Conservation (phyloP, 192 early-diverging fungal species). For the Coemansia furcata region DNA sequence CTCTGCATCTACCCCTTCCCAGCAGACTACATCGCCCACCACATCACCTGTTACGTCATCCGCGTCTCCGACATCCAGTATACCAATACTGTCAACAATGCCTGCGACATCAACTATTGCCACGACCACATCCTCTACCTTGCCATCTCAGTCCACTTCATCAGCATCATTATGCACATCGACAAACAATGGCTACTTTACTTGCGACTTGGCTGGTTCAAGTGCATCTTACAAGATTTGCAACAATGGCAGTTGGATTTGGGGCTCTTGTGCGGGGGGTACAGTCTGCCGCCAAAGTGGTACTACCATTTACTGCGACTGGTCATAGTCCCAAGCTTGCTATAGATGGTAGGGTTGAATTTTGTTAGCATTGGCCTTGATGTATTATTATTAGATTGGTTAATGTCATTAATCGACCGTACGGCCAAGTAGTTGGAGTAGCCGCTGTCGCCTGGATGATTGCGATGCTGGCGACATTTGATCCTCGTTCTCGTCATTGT, state of each 20-base stretch:
- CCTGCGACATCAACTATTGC: neutral
- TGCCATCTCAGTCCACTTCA: neutral
- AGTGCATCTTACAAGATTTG: neutral
- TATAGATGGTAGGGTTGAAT: neutral
- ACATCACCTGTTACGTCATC: too few relatives aligned
- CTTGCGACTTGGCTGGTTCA: neutral
- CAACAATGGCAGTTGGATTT: neutral
- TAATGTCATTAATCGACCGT: neutral
- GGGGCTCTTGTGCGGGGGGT: neutral
- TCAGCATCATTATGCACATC: neutral
- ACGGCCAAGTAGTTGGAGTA: neutral
- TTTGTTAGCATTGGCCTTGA: neutral
- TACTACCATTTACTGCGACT: neutral
- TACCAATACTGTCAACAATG: too few relatives aligned
- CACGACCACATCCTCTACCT: neutral
- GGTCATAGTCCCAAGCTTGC: neutral
- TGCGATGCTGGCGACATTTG: neutral
- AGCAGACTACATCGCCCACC: too few relatives aligned
- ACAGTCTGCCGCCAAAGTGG: neutral
- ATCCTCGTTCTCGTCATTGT: neutral
- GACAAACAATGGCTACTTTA: neutral
- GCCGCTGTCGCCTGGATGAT: neutral
- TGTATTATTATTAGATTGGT: neutral
- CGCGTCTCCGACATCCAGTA: too few relatives aligned
- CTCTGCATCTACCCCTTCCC: too few relatives aligned